phyloP scores from a whole-genome alignment of 1,284 basidiomycete species.

The Sparassis latifolia region DNA sequence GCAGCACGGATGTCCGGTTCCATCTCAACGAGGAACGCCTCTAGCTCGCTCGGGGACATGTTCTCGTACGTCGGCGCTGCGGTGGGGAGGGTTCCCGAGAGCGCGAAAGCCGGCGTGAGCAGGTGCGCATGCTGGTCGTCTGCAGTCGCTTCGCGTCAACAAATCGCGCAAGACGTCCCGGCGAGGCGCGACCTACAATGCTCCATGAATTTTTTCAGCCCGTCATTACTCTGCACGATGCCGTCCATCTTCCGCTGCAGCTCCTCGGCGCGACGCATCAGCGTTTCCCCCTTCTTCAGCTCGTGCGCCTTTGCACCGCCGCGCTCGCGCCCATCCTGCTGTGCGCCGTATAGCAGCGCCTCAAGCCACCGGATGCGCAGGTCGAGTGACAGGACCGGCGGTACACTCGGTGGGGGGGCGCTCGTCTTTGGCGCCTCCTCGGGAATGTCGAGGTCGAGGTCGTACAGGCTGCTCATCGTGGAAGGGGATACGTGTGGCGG shows the following conservation, averaged over 20 bases:
- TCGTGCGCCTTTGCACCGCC: slow-evolving; percentile 29
- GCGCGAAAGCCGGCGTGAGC: slow-evolving; percentile 66
- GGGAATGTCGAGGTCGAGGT: slow-evolving; percentile 15
- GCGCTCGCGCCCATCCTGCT: slow-evolving; percentile 35
- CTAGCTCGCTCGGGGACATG: slow-evolving; percentile 61
- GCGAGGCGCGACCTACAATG: slow-evolving; percentile 45
- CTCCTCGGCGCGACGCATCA: slow-evolving; percentile 52
- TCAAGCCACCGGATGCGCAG: slow-evolving; percentile 72
- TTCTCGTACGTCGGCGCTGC: slow-evolving; percentile 51
- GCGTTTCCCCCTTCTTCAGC: slow-evolving; percentile 43
- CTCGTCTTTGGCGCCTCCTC: slow-evolving; percentile 8
- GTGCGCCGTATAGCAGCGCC: slow-evolving; percentile 62
- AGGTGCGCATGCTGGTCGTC: slow-evolving; percentile 70
- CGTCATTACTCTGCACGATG: slow-evolving; percentile 60
- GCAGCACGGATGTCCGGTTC: slow-evolving; percentile 74
- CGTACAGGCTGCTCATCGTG: slow-evolving; percentile 15
- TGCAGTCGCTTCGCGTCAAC: slow-evolving; percentile 20
- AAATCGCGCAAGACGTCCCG: background rate
- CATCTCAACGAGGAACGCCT: slow-evolving; percentile 67
- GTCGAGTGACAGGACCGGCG: slow-evolving; percentile 61
- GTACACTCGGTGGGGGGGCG: slow-evolving; percentile 34
- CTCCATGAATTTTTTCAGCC: slow-evolving; percentile 64
- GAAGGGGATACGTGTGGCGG: slow-evolving; percentile 31
- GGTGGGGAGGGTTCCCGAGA: slow-evolving; percentile 47
- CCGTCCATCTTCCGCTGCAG: slow-evolving; percentile 49